Evolutionary conservation across 2,329 filamentous ascomycete species (phyloP).

Genomic region (Aspergillus caelatus): DNA sequence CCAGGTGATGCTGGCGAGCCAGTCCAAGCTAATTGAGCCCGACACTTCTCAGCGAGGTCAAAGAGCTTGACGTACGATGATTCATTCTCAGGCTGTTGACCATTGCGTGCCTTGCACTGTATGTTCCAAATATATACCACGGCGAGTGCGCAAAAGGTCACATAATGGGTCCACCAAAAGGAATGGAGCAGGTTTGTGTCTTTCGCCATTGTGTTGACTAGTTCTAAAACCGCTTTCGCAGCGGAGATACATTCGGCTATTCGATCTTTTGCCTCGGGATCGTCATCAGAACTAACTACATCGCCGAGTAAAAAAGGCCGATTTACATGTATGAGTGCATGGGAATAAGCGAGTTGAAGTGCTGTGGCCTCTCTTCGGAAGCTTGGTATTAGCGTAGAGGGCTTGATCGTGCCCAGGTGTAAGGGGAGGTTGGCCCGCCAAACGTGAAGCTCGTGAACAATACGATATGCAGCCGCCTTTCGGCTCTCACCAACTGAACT

Average conservation of each 20-base stretch:
- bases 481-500: constrained; percentile 14
- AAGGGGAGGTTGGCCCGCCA: constrained; percentile 27
- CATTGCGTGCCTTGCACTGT: background rate
- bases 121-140: constrained; percentile 60
- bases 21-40: constrained; percentile 47
- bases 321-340: constrained; percentile 30
- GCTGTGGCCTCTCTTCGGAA: constrained; percentile 31
- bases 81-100: background rate
- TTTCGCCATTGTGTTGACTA: constrained; percentile 22
- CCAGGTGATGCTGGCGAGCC: constrained; percentile 48
- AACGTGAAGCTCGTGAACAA: constrained; percentile 21
- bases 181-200: constrained; percentile 24
- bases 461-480: constrained; percentile 21
- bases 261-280: background rate
- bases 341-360: constrained; percentile 29
- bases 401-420: constrained; percentile 29
- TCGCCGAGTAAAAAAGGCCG: constrained; percentile 27
- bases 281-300: constrained; percentile 2
- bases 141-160: constrained; percentile 56
- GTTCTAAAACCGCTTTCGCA: constrained; percentile 24
- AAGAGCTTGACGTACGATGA: constrained; percentile 29
- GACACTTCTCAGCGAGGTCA: constrained; percentile 51
- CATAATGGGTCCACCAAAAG: constrained; percentile 35
- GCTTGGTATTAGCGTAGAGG: constrained; percentile 25
- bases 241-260: constrained; percentile 26